Conservation (phyloP, 306 rosid species). For the Corylus avellana region DNA sequence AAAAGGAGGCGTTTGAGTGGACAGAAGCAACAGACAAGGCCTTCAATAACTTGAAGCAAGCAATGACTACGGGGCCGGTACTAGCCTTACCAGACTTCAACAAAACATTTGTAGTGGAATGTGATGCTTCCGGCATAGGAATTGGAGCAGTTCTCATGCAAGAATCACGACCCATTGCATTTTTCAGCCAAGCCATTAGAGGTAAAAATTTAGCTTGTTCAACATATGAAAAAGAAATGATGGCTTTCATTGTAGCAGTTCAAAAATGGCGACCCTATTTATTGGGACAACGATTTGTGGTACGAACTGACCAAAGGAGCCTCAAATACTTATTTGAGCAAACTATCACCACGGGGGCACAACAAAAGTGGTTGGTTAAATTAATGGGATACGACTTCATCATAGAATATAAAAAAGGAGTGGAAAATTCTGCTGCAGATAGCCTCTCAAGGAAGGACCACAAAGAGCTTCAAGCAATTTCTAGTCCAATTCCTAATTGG, state of each 20-base stretch:
- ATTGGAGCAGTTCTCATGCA: not conserved
- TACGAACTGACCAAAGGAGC: too few species aligned
- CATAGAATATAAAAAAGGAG: not conserved
- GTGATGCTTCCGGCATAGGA: not conserved
- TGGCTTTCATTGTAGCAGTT: not conserved
- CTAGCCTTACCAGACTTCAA: not conserved
- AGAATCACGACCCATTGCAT: not conserved
- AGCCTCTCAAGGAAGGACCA: not conserved
- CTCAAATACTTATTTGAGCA: too few species aligned
- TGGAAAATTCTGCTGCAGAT: not conserved
- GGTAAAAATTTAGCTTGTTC: not conserved
- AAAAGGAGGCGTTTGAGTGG: not conserved
- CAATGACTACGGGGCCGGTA: too few species aligned
- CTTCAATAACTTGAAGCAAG: too few species aligned
- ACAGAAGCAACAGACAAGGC: not conserved
- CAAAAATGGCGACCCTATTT: not conserved
- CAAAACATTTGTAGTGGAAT: too few species aligned
- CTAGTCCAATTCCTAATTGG: not conserved
- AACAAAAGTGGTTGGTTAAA: not conserved
- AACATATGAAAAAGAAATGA: not conserved
- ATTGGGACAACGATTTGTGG: not conserved
- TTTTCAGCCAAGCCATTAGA: not conserved
- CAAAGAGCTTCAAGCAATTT: too few species aligned
- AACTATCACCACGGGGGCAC: not conserved
- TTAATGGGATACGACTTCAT: not conserved